phyloP scores from a whole-genome alignment of 495 filamentous ascomycete species.

The Aspergillus bertholletiae region DNA sequence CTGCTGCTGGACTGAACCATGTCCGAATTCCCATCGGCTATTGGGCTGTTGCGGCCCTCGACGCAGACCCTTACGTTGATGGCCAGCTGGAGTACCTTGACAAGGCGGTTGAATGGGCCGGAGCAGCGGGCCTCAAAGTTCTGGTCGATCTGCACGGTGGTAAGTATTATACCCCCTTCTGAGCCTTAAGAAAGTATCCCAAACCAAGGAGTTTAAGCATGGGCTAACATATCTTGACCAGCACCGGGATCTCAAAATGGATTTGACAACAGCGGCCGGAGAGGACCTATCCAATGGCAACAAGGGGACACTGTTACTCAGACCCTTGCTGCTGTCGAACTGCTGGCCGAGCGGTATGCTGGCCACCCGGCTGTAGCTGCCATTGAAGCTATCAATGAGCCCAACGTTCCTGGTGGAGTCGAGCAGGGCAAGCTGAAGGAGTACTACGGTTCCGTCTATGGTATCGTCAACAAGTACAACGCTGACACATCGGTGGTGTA shows the following conservation, averaged over 20 bases:
- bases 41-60: conserved; percentile 60
- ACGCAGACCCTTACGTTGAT: conserved; percentile 68
- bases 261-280: conserved; percentile 71
- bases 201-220: background rate
- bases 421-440: conserved; percentile 49
- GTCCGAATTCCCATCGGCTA: conserved; percentile 79
- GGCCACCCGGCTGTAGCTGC: conserved; percentile 64
- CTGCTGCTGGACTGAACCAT: conserved; percentile 63
- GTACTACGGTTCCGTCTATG: conserved; percentile 64
- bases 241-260: conserved; percentile 79
- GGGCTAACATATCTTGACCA: conserved; percentile 25
- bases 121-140: conserved; percentile 58
- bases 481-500: conserved; percentile 57
- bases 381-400: conserved; percentile 75
- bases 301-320: conserved; percentile 51
- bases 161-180: conserved; percentile 29
- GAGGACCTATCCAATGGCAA: conserved; percentile 64
- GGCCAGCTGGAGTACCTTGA: conserved; percentile 68
- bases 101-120: conserved; percentile 66
- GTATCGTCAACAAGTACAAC: conserved; percentile 47
- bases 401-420: conserved; percentile 50
- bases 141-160: conserved; percentile 70
- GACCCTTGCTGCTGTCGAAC: conserved; percentile 56
- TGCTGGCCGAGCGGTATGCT: conserved; percentile 56
- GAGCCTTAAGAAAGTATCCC: background rate